Evolutionary conservation across 2,329 filamentous ascomycete species (phyloP).

Genomic region (Aureobasidium subglaciale): DNA sequence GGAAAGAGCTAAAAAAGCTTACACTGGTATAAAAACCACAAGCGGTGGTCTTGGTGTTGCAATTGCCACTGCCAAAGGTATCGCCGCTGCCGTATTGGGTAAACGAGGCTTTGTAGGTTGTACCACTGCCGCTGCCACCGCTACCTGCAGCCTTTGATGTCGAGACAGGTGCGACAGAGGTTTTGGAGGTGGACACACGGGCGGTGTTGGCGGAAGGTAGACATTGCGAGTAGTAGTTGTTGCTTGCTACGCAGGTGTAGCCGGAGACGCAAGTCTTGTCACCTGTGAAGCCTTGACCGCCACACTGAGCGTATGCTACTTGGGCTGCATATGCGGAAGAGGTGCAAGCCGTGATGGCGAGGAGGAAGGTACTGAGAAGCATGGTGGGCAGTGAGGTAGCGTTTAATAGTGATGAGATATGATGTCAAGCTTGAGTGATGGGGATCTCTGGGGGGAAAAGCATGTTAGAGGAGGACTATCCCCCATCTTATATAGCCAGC

Average conservation of each 20-base stretch:
- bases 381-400: background rate
- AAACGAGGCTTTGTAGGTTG: slow-evolving; percentile 26
- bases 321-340: slow-evolving; percentile 1
- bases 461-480: too few species aligned
- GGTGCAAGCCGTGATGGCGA: background rate
- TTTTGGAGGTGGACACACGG: background rate
- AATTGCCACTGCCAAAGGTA: slow-evolving; percentile 28
- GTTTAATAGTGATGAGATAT: background rate
- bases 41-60: slow-evolving; percentile 31
- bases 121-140: background rate
- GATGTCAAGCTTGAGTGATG: background rate
- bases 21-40: slow-evolving; percentile 29
- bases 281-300: slow-evolving; percentile 21
- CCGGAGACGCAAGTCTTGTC: slow-evolving; percentile 21
- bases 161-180: background rate
- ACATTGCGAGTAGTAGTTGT: slow-evolving; percentile 23
- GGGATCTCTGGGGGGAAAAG: background rate
- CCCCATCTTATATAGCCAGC: too few species aligned
- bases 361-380: background rate
- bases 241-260: slow-evolving; percentile 19
- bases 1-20: too few species aligned
- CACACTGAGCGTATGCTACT: slow-evolving; percentile 20
- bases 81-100: slow-evolving; percentile 32
- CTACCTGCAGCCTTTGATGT: background rate
- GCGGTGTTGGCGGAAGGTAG: slow-evolving; percentile 12